Percentiles rank a stretch among this genome's conserved stretches.
phyloP scores from a whole-genome alignment of 2,329 filamentous ascomycete species.

The Fusarium pseudocircinatum region DNA sequence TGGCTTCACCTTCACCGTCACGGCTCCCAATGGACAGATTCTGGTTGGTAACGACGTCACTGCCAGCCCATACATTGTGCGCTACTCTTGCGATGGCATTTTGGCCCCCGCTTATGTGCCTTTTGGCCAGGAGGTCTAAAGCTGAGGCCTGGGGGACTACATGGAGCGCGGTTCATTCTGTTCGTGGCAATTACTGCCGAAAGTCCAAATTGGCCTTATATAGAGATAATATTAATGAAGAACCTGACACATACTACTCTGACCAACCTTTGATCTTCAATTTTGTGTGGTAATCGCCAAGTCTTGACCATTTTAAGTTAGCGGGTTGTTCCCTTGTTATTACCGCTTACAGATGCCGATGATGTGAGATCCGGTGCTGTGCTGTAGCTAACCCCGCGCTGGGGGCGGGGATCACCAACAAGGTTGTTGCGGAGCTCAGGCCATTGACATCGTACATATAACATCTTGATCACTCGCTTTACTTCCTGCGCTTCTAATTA shows the following conservation, averaged over 20 bases:
- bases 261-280: neutral
- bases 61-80: neutral
- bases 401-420: neutral
- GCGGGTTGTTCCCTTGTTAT: neutral
- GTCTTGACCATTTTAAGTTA: neutral
- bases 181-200: neutral
- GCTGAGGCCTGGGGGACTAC: neutral
- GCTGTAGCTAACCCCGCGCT: neutral
- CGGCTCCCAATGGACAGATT: neutral
- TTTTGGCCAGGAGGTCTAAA: neutral
- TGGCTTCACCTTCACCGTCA: neutral
- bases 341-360: neutral
- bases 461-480: neutral
- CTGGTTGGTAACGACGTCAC: neutral
- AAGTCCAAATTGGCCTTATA: neutral
- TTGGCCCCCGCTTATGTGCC: rapidly evolving
- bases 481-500: too few relatives aligned
- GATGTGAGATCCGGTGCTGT: neutral
- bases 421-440: neutral
- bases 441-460: neutral
- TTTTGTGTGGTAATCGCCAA: rapidly evolving
- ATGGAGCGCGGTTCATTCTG: neutral
- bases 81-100: neutral
- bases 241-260: neutral
- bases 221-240: neutral